These are phyloP conservation scores for Achlya hypogyna DNA, from an alignment of 352 stramenopile genomes.

Conservation along the genomic window DNA sequence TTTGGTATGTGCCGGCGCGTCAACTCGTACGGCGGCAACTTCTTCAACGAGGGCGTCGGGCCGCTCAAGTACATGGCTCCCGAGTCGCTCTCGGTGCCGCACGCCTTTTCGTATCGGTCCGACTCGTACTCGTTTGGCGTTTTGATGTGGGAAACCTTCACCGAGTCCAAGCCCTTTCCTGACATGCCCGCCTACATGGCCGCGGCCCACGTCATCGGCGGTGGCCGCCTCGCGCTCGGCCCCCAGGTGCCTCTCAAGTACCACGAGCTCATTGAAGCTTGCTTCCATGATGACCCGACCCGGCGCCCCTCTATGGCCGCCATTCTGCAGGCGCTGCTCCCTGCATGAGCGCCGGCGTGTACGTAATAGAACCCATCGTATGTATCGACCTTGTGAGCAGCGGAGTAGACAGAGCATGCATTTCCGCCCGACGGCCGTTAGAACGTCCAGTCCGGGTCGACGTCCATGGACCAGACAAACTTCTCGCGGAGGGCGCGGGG, in stretches of 20 bases:
- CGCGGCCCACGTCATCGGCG: constrained; percentile 49
- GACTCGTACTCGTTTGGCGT: constrained; percentile 81
- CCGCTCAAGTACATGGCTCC: constrained; percentile 81
- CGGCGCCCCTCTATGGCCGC: constrained; percentile 66
- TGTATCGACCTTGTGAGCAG: too few relatives aligned
- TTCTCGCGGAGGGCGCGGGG: constrained; percentile 98
- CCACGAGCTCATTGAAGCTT: constrained; percentile 51
- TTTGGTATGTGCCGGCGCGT: constrained; percentile 14
- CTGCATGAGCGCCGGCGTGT: neutral
- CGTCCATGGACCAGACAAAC: constrained; percentile 99
- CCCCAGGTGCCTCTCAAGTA: constrained; percentile 32
- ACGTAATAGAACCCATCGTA: too few relatives aligned
- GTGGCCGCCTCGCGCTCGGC: constrained; percentile 42
- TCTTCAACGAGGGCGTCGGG: constrained; percentile 56
- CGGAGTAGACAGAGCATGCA: neutral
- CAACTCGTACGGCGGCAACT: constrained; percentile 26
- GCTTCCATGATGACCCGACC: constrained; percentile 56
- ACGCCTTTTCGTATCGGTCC: constrained; percentile 65
- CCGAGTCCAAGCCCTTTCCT: constrained; percentile 38
- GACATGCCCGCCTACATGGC: constrained; percentile 46
- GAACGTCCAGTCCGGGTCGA: constrained; percentile 95
- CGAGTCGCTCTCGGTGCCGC: constrained; percentile 64
- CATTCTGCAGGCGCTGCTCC: constrained; percentile 38
- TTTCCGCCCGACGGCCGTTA: constrained; percentile 21
- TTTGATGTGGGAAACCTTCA: constrained; percentile 76